Evolutionary conservation across 2,329 filamentous ascomycete species (phyloP), one percentile per base, ranked within the genome.

Genomic region (Penicillium sp.): DNA sequence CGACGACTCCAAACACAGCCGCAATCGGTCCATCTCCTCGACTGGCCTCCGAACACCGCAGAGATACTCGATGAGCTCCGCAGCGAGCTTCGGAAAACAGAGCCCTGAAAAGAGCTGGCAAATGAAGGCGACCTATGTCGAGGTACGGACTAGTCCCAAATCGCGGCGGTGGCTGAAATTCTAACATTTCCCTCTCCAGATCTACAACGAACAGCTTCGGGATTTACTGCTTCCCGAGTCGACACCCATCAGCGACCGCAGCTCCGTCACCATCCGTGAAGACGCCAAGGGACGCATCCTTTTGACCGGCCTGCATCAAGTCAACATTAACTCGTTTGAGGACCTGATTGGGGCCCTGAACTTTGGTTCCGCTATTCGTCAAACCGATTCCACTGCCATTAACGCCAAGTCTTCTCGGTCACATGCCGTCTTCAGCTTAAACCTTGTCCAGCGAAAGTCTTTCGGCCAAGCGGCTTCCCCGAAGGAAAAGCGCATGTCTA

Each of bases 391-490:
- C 23, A 98, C 93, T 2, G 93, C 92, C 3, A 93, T 97, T 66
- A 98, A 98, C 66, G 93, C 92, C 38, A 92, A 95, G 67, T 98
- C 93, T 0, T 98, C 93, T 9, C 89, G 93, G 56, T 98, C 93
- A 1, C 93, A 98, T 68, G 93, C 93, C 29, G 91, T 98, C 27
- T 97, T 98, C 72, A 96, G 89, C 66, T 75, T 98, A 54, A 97
- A 97, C 63, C 79, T 98, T 6, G 79, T 97, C 6, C 65, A 96
- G 74, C 88, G 88, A 63, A 93, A 89, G 72, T 49, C 75, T 70
- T 43, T 73, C 71, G 53, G 47, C 15, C 56, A 62, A n/a, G 54
- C 62, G 1, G 72, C 78, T 3, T 76, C 82, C 13, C 77, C 77
- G 10, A 77, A 80, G 27, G 89, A 96, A 57, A 96, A 95, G 73